Base-by-base conservation (phyloP, 2,329 filamentous ascomycete genomes). In the Onygena corvina region DNA sequence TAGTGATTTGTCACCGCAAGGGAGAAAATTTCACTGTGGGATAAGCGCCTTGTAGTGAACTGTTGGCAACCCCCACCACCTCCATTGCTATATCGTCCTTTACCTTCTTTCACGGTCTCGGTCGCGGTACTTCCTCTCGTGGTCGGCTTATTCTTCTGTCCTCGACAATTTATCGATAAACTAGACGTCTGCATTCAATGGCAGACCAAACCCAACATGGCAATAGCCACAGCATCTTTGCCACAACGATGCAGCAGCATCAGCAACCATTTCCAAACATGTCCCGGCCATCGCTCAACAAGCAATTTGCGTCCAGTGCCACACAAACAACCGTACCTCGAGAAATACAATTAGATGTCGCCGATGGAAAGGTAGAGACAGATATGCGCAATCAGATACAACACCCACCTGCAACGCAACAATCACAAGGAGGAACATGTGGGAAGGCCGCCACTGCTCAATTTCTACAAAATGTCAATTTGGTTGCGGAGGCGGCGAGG, bases 401-500 rank as follows among this genome's bases (percentile, higher is more conserved):
- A 47, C 7, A 4, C 11, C 46, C 23, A 16, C 16, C 21, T 2
- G 21, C 38, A 27, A 11, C 21, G 18, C 18, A 31, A 8, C 42
- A 46, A 7, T 38, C 35, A 9, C 42, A 46, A 30, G 11, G 6
- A 27, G 45, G 42, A 11, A 42, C 16, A 7, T 47, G 52, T 21
- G 52, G 52, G 7, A 49, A 46, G 23, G 47, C 49, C 11, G 66
- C 67, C 9, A 78, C 76, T 1, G 71, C 73, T 7, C 74, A 73
- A 3, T 88, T 88, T 62, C 75, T 94, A 52, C 80, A 82, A 59
- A 83, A 94, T 66, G 86, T 90, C 61, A 90, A 78, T 51, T 77
- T 95, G 25, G 77, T 95, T 35, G 89, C 89, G 30, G 90, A 96
- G 71, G 90, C 90, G 1, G 90, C 88, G 36, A 94, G 94, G 69